Conservation (phyloP, 1,284 basidiomycete genomes). For the Pseudozyma hubeiensis region DNA sequence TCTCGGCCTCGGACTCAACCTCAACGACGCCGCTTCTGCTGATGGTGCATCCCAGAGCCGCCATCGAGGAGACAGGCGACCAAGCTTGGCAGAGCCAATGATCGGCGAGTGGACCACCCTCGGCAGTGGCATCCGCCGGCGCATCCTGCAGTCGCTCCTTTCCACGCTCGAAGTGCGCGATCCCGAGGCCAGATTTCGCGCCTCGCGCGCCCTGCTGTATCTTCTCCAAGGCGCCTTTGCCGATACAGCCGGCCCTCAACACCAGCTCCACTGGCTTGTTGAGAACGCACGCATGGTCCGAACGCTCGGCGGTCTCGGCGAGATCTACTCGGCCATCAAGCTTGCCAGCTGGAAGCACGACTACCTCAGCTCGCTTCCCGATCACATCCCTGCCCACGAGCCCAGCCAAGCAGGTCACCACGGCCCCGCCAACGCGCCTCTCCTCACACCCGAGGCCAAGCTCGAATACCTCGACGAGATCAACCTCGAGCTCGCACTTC, state of each 20-base stretch:
- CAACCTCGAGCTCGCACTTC: slow-evolving; percentile 66
- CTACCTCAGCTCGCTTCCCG: slow-evolving; percentile 66
- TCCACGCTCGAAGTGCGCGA: slow-evolving; percentile 62
- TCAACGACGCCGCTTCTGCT: slow-evolving; percentile 8
- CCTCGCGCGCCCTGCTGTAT: slow-evolving; percentile 60
- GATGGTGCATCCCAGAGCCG: not conserved
- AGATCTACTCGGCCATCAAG: slow-evolving; percentile 87
- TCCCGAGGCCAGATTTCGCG: slow-evolving; percentile 53
- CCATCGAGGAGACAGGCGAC: slow-evolving; percentile 13
- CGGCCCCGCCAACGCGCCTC: slow-evolving; percentile 37
- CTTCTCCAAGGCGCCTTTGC: slow-evolving; percentile 81
- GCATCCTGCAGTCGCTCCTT: slow-evolving; percentile 57
- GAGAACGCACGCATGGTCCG: slow-evolving; percentile 91
- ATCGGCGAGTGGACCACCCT: slow-evolving; percentile 61
- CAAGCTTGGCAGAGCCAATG: slow-evolving; percentile 30
- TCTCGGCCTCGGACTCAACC: slow-evolving; percentile 52
- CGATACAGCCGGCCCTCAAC: slow-evolving; percentile 88
- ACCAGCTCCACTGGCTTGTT: slow-evolving; percentile 95
- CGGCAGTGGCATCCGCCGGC: slow-evolving; percentile 51
- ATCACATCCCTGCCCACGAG: slow-evolving; percentile 54
- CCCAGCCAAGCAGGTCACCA: slow-evolving; percentile 32
- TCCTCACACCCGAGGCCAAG: slow-evolving; percentile 65
- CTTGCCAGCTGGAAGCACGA: slow-evolving; percentile 90
- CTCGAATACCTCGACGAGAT: slow-evolving; percentile 66
- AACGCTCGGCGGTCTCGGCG: slow-evolving; percentile 83